Conservation (phyloP, 305 asterid genomes). For the Fraxinus paxiana region DNA sequence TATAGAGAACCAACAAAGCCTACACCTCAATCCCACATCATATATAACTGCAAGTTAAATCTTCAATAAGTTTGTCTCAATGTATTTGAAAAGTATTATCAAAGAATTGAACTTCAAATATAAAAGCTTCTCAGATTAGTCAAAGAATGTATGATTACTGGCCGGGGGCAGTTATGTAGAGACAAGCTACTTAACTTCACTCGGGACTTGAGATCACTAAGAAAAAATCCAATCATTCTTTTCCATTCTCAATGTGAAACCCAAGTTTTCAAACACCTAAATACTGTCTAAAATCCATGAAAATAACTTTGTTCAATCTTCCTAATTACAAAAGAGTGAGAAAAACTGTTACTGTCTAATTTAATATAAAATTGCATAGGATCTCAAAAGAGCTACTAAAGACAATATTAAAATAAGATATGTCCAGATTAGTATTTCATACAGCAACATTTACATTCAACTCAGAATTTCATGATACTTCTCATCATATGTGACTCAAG, state of each 20-base stretch:
- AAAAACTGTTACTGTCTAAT: background rate
- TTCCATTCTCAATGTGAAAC: background rate
- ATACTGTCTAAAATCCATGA: background rate
- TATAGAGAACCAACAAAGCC: background rate
- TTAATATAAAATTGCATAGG: background rate
- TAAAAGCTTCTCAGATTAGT: background rate
- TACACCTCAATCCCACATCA: background rate
- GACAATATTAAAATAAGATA: background rate
- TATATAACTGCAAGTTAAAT: background rate
- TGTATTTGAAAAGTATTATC: background rate
- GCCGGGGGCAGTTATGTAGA: background rate
- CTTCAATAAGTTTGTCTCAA: background rate
- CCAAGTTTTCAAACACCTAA: background rate
- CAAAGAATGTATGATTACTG: background rate
- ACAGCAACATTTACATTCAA: background rate
- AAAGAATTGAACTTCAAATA: background rate
- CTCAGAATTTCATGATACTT: background rate
- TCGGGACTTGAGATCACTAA: background rate
- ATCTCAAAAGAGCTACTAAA: slow-evolving; percentile 1
- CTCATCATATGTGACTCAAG: background rate
- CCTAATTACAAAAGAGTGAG: background rate
- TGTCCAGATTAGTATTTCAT: background rate
- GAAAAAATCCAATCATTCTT: background rate
- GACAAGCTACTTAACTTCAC: background rate
- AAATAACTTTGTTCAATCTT: background rate